These are phyloP conservation scores for Globisporangium perplexum DNA, from an alignment of 352 stramenopile genomes.

Conservation along the genomic window DNA sequence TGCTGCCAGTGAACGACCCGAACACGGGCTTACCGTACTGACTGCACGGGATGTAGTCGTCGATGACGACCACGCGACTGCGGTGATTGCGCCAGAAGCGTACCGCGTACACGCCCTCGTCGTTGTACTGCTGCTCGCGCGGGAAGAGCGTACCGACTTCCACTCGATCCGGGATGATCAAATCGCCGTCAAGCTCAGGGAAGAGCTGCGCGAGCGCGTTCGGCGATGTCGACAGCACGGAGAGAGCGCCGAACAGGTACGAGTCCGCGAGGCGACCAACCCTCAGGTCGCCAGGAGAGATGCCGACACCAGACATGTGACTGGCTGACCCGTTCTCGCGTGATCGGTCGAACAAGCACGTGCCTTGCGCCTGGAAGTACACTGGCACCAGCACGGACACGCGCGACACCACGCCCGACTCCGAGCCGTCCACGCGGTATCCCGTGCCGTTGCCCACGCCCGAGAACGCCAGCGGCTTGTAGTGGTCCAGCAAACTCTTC, in stretches of 20 bases:
- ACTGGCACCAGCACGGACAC: conserved; percentile 78
- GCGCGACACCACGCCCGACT: conserved; percentile 46
- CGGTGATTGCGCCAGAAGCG: conserved; percentile 83
- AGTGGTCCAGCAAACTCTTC: conserved; percentile 73
- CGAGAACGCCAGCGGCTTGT: conserved; percentile 69
- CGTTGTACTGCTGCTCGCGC: conserved; percentile 84
- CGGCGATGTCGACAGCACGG: conserved; percentile 73
- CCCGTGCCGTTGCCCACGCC: conserved; percentile 61
- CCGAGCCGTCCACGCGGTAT: conserved; percentile 65
- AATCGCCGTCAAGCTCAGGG: conserved; percentile 52
- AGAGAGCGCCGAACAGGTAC: conserved; percentile 80
- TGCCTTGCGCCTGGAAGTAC: conserved; percentile 72
- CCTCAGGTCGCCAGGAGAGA: conserved; percentile 52
- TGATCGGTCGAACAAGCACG: conserved; percentile 76
- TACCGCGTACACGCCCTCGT: conserved; percentile 84
- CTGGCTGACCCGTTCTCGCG: conserved; percentile 34
- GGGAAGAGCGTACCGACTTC: conserved; percentile 43
- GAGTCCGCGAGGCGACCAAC: conserved; percentile 65
- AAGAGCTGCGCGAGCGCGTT: conserved; percentile 72
- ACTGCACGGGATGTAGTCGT: conserved; percentile 83
- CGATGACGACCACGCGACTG: conserved; percentile 73
- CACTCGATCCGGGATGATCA: conserved; percentile 52
- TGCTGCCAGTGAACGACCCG: conserved; percentile 73
- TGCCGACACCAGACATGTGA: conserved; percentile 60
- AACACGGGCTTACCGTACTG: conserved; percentile 83